Evolutionary conservation across 345 rosid species (phyloP).

Genomic region (Balakata baccata): DNA sequence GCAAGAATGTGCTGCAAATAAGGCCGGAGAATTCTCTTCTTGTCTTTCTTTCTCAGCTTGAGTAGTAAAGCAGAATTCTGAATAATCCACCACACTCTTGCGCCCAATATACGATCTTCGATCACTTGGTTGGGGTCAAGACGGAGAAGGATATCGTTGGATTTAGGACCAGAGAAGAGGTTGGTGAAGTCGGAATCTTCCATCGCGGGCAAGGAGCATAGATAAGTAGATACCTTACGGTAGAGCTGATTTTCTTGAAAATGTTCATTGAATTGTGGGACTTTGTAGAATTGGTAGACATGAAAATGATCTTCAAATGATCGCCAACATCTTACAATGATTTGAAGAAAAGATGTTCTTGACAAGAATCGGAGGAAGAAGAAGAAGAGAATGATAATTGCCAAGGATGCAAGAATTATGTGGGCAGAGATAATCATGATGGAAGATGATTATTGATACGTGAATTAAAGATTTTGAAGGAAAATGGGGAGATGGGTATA

Average conservation of each 20-base stretch:
- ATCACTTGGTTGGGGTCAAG: constrained; percentile 19
- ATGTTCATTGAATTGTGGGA: constrained; percentile 22
- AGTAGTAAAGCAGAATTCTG: constrained; percentile 14
- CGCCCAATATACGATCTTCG: constrained; percentile 20
- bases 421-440: constrained; percentile 6
- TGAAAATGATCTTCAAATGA: constrained; percentile 19
- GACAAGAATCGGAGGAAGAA: constrained; percentile 6
- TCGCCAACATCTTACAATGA: constrained; percentile 6
- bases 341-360: constrained; percentile 20
- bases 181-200: constrained; percentile 23
- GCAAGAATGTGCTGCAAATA: constrained; percentile 31
- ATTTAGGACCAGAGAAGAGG: constrained; percentile 24
- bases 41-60: constrained; percentile 24
- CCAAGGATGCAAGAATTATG: neutral
- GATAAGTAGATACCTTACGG: constrained; percentile 20
- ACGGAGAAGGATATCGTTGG: constrained; percentile 25
- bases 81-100: constrained; percentile 19
- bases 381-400: constrained; percentile 6
- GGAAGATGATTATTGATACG: too few species aligned
- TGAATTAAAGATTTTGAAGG: too few species aligned
- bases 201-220: constrained; percentile 18
- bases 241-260: constrained; percentile 19
- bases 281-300: constrained; percentile 24
- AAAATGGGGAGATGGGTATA: too few species aligned
- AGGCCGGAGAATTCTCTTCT: constrained; percentile 19